These are phyloP conservation scores for Trichoderma erinaceum DNA, from an alignment of 495 filamentous ascomycete species.

Conservation along the genomic window DNA sequence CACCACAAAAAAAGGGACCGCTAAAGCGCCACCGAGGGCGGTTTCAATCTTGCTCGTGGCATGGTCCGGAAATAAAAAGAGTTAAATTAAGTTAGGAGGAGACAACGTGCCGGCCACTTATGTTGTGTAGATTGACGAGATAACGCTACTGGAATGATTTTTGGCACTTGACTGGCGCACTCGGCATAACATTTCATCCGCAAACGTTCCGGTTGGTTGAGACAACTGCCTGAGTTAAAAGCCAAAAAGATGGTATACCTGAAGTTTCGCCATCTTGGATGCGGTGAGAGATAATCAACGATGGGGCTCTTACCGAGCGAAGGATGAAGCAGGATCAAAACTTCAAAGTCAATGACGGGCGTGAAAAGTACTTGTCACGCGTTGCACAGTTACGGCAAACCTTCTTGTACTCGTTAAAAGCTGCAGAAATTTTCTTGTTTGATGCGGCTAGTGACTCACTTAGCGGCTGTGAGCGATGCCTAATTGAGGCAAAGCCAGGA, in stretches of 20 bases:
- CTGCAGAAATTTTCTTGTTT: neutral
- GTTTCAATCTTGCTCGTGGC: too few species aligned
- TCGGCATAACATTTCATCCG: neutral
- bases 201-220: neutral
- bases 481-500: neutral
- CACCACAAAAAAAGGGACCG: too few species aligned
- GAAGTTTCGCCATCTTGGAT: neutral
- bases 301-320: neutral
- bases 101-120: too few species aligned
- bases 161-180: neutral
- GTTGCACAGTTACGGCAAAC: neutral
- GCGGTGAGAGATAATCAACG: neutral
- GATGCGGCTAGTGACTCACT: neutral
- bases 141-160: too few species aligned
- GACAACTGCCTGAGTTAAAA: neutral
- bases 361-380: too few species aligned
- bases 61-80: too few species aligned
- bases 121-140: too few species aligned
- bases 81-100: too few species aligned
- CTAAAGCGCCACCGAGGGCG: too few species aligned
- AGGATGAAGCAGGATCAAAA: neutral
- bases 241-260: neutral
- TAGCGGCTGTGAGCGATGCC: neutral
- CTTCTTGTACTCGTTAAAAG: neutral
- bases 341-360: too few species aligned